Conservation (phyloP, 2,329 filamentous ascomycete genomes). For the Cladosporium sp. region DNA sequence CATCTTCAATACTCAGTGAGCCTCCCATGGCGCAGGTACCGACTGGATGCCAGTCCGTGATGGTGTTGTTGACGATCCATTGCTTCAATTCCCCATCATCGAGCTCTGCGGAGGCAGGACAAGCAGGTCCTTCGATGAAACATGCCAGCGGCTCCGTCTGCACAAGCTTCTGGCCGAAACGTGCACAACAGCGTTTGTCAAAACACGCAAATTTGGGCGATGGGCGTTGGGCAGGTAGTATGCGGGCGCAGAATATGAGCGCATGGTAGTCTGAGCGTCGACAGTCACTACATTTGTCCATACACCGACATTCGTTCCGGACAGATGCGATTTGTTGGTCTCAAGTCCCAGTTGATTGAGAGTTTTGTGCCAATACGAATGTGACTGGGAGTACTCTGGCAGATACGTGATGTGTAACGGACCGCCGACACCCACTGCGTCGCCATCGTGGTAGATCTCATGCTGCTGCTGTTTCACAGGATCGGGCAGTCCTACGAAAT, state of each 20-base stretch:
- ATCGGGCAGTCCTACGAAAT: background rate
- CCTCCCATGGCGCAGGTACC: conserved; percentile 17
- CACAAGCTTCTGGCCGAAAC: conserved; percentile 18
- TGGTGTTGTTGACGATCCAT: conserved; percentile 24
- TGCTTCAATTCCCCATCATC: conserved; percentile 20
- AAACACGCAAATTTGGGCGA: background rate
- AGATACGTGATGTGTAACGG: background rate
- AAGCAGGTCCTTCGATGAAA: conserved; percentile 15
- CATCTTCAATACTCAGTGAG: conserved; percentile 7
- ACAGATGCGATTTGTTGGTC: conserved; percentile 41
- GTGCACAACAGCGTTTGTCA: background rate
- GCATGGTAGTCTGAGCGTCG: conserved; percentile 48
- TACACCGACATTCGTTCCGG: conserved; percentile 54
- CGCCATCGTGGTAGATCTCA: conserved; percentile 32
- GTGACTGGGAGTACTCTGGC: background rate
- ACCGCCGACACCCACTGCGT: background rate
- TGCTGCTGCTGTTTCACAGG: conserved; percentile 25
- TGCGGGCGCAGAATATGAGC: conserved; percentile 46
- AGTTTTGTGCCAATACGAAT: background rate
- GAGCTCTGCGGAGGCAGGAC: conserved; percentile 6
- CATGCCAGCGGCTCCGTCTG: conserved; percentile 16
- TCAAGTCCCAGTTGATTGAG: background rate
- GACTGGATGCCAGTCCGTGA: conserved; percentile 28
- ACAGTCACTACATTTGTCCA: conserved; percentile 53
- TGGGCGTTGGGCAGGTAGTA: background rate